Conservation (phyloP, 176 grass and related monocot genomes). For the Cymbopogon citratus region DNA sequence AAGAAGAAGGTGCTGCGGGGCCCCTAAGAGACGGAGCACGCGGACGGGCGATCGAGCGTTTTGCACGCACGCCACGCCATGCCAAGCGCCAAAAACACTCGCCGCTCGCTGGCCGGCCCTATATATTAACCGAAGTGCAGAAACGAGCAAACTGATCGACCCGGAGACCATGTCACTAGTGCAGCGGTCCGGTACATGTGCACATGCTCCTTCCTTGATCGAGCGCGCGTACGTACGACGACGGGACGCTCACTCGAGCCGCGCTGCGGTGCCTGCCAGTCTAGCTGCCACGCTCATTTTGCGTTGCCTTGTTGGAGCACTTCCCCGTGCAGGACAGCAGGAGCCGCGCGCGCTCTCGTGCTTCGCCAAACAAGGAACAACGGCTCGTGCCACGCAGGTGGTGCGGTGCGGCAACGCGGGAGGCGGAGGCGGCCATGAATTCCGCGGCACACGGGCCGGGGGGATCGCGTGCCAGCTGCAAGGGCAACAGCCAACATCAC, state of each 20-base stretch:
- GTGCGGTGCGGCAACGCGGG: background rate
- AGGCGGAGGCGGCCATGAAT: background rate
- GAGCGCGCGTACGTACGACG: background rate
- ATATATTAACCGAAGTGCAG: background rate
- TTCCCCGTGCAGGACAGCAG: too few relatives aligned
- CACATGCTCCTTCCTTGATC: background rate
- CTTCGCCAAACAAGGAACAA: background rate
- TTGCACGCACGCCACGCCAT: slow-evolving; percentile 5
- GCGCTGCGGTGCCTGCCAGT: too few relatives aligned
- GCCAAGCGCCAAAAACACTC: background rate
- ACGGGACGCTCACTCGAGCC: too few relatives aligned
- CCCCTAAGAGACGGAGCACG: background rate
- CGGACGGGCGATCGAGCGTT: slow-evolving; percentile 7
- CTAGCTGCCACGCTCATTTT: too few relatives aligned
- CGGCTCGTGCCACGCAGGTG: background rate
- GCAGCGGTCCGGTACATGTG: too few relatives aligned
- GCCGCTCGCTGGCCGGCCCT: background rate
- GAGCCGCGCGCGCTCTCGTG: background rate
- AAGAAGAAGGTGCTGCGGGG: background rate
- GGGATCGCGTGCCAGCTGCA: background rate
- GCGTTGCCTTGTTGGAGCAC: background rate
- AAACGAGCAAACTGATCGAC: background rate
- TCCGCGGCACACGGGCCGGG: background rate
- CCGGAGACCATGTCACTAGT: background rate
- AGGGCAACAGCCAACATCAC: background rate